These are phyloP conservation scores for Quercus bicolor DNA, from an alignment of 306 rosid species.

Conservation along the genomic window DNA sequence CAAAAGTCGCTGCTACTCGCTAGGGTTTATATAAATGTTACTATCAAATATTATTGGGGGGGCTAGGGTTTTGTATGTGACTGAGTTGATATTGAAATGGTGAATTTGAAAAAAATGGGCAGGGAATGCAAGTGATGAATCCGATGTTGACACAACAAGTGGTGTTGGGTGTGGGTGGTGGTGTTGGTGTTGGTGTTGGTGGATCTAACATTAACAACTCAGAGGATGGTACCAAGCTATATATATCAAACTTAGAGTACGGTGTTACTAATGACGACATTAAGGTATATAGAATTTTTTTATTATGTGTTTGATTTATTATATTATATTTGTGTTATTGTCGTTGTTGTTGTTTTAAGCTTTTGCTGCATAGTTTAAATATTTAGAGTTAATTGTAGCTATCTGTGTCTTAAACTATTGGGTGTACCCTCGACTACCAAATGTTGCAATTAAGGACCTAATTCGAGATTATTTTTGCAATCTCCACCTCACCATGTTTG, in stretches of 20 bases:
- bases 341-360: neutral
- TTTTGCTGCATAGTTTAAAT: too few relatives aligned
- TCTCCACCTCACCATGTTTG: too few relatives aligned
- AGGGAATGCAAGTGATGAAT: neutral
- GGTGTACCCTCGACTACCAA: too few relatives aligned
- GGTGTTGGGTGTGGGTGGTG: neutral
- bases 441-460: too few relatives aligned
- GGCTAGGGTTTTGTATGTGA: neutral
- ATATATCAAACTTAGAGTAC: slow-evolving; percentile 36
- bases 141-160: slow-evolving; percentile 1
- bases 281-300: slow-evolving; percentile 13
- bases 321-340: neutral
- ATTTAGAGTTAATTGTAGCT: too few relatives aligned
- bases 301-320: neutral
- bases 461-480: too few relatives aligned
- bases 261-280: slow-evolving; percentile 35
- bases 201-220: neutral
- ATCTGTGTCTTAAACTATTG: too few relatives aligned
- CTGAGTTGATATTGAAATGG: neutral
- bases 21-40: neutral
- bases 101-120: neutral
- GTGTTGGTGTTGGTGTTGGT: neutral
- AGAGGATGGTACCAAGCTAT: slow-evolving; percentile 29
- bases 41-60: neutral
- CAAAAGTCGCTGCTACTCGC: neutral